Base-by-base conservation (phyloP, 176 grass and related monocot species). In the Typha latifolia region DNA sequence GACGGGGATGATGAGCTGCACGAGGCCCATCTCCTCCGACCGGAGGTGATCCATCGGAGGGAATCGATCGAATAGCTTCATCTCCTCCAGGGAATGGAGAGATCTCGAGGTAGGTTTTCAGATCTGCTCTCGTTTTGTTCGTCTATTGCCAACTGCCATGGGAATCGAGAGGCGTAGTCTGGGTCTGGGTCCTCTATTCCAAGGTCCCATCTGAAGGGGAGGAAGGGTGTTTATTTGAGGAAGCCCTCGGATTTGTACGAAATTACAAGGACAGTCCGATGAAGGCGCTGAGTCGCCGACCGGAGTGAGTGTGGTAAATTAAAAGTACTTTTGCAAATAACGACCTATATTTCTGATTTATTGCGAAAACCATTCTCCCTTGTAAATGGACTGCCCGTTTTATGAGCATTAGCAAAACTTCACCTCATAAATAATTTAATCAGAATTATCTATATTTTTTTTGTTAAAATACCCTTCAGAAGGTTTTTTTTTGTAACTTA, bases 11-110 rank as follows among this genome's bases (percentile, higher is more conserved):
- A 99, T 99, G 74, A 99, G 86, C 75, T 90, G 95, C 79, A 99
- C 95, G 77, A 90, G 81, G 95, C 89, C 85, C 95, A 99, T 94
- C 79, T 85, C 81, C 77, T 99, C 95, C 14, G 95, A 99, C 77
- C 95, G 89, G 55, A 99, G 82, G 84, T 85, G 86, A 70, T 99
- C 89, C 95, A 99, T 87, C 43, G 89, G 81, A 26, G 95, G 95
- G 23, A 99, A 75, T 24, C 80, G 73, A 57, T 94, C 81, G 73
- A 99, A 83, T 63, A 93, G 64, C 86, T 79, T 83, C 95, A 99
- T 99, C 74, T 62, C 71, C 14, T 22, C 72, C 11, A 11, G 20
- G 24, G 31, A 1, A 70, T 52, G 14, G 56, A 32, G 64, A 6
- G 74, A 9, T 64, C 49, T 68, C 70, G 43, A 27, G 74, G 12